Percentiles rank a stretch among this genome's conserved stretches.
phyloP scores from a whole-genome alignment of 257 asterid genomes.

The Linaria vulgaris region DNA sequence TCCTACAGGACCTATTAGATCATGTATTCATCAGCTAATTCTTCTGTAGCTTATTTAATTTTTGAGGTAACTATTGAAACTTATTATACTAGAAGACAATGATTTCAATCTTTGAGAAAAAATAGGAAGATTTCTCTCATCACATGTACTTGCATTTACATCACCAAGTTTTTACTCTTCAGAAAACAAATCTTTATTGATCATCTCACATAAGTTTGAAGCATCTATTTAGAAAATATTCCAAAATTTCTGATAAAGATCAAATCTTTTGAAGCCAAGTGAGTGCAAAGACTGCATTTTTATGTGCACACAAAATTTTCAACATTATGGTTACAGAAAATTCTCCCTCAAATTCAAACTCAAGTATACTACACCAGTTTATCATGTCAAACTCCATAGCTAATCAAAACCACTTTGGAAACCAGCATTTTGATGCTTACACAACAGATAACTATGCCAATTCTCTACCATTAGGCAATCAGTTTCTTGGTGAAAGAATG shows the following conservation, averaged over 20 bases:
- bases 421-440: slow-evolving; percentile 46
- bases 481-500: slow-evolving; percentile 37
- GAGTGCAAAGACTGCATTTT: neutral
- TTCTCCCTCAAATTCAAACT: slow-evolving; percentile 49
- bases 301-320: neutral
- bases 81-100: neutral
- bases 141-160: slow-evolving; percentile 28
- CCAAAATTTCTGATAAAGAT: slow-evolving; percentile 14
- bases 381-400: slow-evolving; percentile 45
- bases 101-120: neutral
- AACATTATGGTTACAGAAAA: slow-evolving; percentile 62
- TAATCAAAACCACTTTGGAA: slow-evolving; percentile 41
- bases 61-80: no score
- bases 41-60: slow-evolving; percentile 8
- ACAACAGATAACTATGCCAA: slow-evolving; percentile 32
- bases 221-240: no score
- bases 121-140: slow-evolving; percentile 19
- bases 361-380: slow-evolving; percentile 64
- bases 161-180: slow-evolving; percentile 8
- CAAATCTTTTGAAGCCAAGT: slow-evolving; percentile 7
- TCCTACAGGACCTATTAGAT: slow-evolving; percentile 28
- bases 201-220: no score
- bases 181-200: neutral
- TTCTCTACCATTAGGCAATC: slow-evolving; percentile 38
- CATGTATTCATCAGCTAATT: neutral